Evolutionary conservation across 2,329 filamentous ascomycete genomes (phyloP).

Genomic region (Acephala macrosclerotiorum): DNA sequence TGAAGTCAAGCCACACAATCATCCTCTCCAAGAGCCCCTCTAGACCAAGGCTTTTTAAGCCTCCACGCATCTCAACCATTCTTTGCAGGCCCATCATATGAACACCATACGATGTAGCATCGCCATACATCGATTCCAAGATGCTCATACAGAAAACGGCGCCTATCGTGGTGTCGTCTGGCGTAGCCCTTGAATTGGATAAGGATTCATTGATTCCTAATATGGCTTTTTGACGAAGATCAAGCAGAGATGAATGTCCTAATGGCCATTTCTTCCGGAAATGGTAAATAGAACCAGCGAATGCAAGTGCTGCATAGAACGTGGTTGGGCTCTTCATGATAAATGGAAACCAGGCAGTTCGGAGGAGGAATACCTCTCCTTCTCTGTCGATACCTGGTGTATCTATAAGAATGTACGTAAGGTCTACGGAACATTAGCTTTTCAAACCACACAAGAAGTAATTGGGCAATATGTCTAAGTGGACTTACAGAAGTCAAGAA

Average conservation of each 20-base stretch:
- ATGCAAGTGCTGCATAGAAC: conserved; percentile 22
- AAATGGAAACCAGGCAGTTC: conserved; percentile 26
- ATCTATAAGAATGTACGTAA: conserved; percentile 24
- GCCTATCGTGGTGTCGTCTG: conserved; percentile 18
- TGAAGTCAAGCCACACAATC: conserved; percentile 26
- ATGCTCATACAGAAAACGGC: conserved; percentile 22
- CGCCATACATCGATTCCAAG: conserved; percentile 21
- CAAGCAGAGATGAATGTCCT: conserved; percentile 11
- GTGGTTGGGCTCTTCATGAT: conserved; percentile 16
- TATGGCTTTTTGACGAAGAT: conserved; percentile 17
- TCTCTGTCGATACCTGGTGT: conserved; percentile 14
- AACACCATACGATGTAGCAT: conserved; percentile 17
- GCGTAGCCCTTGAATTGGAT: background rate
- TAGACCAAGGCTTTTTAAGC: conserved; percentile 14
- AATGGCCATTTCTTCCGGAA: conserved; percentile 5
- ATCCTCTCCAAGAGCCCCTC: conserved; percentile 24
- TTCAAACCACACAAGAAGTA: background rate
- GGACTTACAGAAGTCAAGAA: conserved; percentile 25
- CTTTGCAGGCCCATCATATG: conserved; percentile 23
- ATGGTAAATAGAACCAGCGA: conserved; percentile 16
- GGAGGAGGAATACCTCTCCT: conserved; percentile 16
- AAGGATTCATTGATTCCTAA: conserved; percentile 20
- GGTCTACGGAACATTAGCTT: conserved; percentile 14
- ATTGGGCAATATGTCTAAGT: background rate
- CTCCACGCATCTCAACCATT: conserved; percentile 26